Percentiles rank a stretch among this genome's conserved stretches.
These are phyloP conservation scores for Hypomontagnella monticulosa DNA, from an alignment of 495 filamentous ascomycete species.

Conservation along the genomic window DNA sequence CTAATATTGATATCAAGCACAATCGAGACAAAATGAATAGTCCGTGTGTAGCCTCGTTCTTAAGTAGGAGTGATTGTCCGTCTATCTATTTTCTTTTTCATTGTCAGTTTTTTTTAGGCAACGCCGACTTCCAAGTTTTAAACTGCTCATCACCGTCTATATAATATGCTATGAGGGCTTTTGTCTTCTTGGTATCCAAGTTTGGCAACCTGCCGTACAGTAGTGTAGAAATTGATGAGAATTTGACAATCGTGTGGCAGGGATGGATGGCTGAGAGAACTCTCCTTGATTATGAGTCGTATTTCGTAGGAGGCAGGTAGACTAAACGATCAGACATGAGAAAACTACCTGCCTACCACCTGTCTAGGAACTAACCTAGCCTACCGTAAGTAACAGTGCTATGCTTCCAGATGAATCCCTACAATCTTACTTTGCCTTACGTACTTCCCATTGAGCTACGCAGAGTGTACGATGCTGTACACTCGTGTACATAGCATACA, in stretches of 20 bases:
- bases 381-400: no score
- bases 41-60: constrained; percentile 10
- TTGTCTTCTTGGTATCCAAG: constrained; percentile 34
- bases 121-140: constrained; percentile 14
- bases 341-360: background rate
- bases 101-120: background rate
- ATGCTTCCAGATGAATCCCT: background rate
- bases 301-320: background rate
- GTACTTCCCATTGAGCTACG: background rate
- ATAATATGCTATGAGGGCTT: constrained; percentile 21
- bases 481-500: constrained; percentile 5
- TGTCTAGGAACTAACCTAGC: no score
- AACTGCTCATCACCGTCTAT: constrained; percentile 9
- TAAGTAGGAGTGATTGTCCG: background rate
- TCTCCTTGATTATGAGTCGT: constrained; percentile 5
- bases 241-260: constrained; percentile 29
- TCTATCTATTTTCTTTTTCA: constrained; percentile 9
- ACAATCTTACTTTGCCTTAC: background rate
- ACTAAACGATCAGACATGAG: background rate
- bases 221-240: constrained; percentile 28
- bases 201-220: constrained; percentile 34
- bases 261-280: constrained; percentile 18
- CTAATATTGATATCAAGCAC: constrained; percentile 13
- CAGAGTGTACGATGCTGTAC: constrained; percentile 18
- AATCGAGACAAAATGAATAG: background rate